Evolutionary conservation across 129 eudicot genomes (phyloP).

Genomic region (Chrysanthemum seticuspe): DNA sequence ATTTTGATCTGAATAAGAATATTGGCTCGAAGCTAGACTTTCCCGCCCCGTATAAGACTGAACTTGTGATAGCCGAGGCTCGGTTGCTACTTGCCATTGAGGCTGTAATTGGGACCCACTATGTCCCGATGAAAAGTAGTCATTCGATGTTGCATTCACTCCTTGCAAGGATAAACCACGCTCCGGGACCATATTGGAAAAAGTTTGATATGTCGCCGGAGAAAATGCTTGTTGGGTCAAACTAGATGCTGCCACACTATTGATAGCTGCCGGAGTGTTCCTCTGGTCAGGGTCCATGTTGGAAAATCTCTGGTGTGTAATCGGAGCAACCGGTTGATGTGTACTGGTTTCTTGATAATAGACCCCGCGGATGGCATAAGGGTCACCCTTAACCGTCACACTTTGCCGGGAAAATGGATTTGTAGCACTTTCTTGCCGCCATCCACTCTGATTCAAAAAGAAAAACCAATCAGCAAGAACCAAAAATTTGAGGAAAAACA

Average conservation of each 20-base stretch:
- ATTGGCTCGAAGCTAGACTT: conserved; percentile 31
- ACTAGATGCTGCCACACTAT: conserved; percentile 9
- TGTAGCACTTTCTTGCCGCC: conserved; percentile 50
- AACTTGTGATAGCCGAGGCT: conserved; percentile 24
- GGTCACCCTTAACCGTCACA: conserved; percentile 33
- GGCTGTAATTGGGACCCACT: conserved; percentile 24
- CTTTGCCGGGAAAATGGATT: conserved; percentile 66
- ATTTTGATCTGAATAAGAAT: conserved; percentile 25
- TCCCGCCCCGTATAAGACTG: conserved; percentile 41
- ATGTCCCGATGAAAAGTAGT: conserved; percentile 8
- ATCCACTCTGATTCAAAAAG: conserved; percentile 61
- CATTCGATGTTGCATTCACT: not conserved
- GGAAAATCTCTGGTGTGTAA: conserved; percentile 22
- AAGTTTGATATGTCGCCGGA: conserved; percentile 12
- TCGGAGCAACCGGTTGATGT: conserved; percentile 24
- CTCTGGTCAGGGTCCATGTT: conserved; percentile 33
- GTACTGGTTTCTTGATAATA: conserved; percentile 28
- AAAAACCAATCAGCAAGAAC: conserved; percentile 22
- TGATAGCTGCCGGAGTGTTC: conserved; percentile 19
- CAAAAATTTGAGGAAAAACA: not conserved
- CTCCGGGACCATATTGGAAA: conserved; percentile 29
- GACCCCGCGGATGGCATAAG: conserved; percentile 30
- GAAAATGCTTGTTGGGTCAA: conserved; percentile 22
- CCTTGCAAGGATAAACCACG: conserved; percentile 12
- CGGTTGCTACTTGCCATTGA: conserved; percentile 28